A percentile compares a stretch with the other conserved stretches of the same genome.
Evolutionary conservation across 225 moss, liverwort and hornwort species (phyloP).

Genomic region (Polytrichum formosum): DNA sequence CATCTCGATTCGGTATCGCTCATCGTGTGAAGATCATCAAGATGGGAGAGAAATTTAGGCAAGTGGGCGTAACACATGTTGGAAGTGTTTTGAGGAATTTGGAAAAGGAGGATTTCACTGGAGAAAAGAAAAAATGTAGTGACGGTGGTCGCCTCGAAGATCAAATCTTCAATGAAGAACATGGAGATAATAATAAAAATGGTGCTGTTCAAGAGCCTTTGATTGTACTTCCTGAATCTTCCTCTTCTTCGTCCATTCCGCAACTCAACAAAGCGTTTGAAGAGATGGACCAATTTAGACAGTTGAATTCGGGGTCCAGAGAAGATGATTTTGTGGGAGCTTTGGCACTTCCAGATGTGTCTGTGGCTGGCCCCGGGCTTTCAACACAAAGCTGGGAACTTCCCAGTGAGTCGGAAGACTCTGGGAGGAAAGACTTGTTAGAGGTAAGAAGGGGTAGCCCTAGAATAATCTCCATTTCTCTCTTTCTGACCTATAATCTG

Average conservation of each 20-base stretch:
- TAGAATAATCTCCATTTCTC: too few relatives aligned
- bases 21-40: constrained; percentile 3
- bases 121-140: constrained; percentile 3
- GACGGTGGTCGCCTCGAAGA: constrained; percentile 4
- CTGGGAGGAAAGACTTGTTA: too few relatives aligned
- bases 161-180: not conserved
- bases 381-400: not conserved
- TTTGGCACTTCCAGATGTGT: not conserved
- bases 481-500: too few relatives aligned
- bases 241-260: constrained; percentile 1
- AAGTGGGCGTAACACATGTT: constrained; percentile 25
- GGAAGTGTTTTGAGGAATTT: constrained; percentile 39
- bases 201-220: constrained; percentile 5
- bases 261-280: constrained; percentile 2
- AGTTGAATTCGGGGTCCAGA: too few relatives aligned
- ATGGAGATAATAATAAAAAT: constrained; percentile 6
- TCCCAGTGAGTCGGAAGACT: not conserved
- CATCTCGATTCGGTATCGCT: constrained; percentile 7
- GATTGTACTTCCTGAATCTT: constrained; percentile 1
- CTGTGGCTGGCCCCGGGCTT: not conserved
- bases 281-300: constrained; percentile 2
- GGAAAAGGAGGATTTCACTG: constrained; percentile 41
- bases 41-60: constrained; percentile 16
- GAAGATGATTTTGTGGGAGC: too few relatives aligned
- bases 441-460: too few relatives aligned